Evolutionary conservation across 768 basidiomycete genomes (phyloP).

Genomic region (Pseudohyphozyma bogoriensis): DNA sequence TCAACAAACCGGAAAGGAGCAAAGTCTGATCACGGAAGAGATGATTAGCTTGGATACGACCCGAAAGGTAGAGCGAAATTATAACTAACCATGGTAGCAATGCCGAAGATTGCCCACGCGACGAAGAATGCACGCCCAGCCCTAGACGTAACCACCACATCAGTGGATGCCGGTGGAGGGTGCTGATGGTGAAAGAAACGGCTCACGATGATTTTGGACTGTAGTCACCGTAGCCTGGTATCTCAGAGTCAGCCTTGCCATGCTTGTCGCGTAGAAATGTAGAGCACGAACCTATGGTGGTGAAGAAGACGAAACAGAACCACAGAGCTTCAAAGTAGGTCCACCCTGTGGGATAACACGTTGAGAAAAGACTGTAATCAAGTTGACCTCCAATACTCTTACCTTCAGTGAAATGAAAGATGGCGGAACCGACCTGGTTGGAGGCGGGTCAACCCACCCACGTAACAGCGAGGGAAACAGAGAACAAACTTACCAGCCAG

Average conservation of each 20-base stretch:
- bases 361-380: background rate
- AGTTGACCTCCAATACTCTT: background rate
- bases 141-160: background rate
- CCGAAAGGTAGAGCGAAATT: background rate
- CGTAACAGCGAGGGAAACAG: background rate
- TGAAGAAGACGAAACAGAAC: constrained; percentile 32
- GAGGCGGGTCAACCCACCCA: background rate
- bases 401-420: constrained; percentile 28
- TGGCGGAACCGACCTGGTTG: constrained; percentile 22
- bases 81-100: constrained; percentile 49
- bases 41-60: too few species aligned
- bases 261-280: too few species aligned
- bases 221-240: constrained; percentile 9
- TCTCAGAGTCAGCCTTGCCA: background rate
- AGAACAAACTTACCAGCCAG: constrained; percentile 52
- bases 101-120: constrained; percentile 66
- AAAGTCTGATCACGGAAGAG: constrained; percentile 48
- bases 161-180: too few species aligned
- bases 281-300: too few species aligned
- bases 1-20: constrained; percentile 52
- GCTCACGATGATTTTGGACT: background rate
- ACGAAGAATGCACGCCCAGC: constrained; percentile 67
- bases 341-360: constrained; percentile 14
- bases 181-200: too few species aligned
- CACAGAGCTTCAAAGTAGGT: constrained; percentile 25